phyloP scores from a whole-genome alignment of 2,329 filamentous ascomycete species.

The Sphaerulina populicola region DNA sequence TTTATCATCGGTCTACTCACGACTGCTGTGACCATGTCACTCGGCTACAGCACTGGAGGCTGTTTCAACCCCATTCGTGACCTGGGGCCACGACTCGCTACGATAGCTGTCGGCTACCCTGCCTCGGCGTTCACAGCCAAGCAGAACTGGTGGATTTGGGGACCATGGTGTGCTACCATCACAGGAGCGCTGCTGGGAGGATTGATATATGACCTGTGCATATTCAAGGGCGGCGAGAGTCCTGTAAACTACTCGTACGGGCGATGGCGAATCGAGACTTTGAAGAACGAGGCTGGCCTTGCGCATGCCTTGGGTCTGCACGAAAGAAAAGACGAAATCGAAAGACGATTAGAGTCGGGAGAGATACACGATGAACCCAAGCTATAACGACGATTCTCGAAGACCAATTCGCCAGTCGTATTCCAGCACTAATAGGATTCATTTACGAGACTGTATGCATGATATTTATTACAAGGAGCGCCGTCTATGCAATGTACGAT shows the following conservation, averaged over 20 bases:
- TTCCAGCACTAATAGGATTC: not conserved
- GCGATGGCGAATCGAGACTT: conserved; percentile 21
- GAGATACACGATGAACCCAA: conserved; percentile 11
- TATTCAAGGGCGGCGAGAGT: conserved; percentile 45
- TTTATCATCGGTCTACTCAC: conserved; percentile 43
- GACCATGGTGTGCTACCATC: conserved; percentile 37
- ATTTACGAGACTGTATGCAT: not conserved
- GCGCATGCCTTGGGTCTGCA: conserved; percentile 15
- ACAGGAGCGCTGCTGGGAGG: conserved; percentile 39
- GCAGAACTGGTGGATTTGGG: conserved; percentile 43
- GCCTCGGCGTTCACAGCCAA: conserved; percentile 28
- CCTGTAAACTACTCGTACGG: conserved; percentile 44
- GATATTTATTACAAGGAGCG: too few species aligned
- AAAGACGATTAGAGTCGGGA: conserved; percentile 16
- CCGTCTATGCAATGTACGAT: conserved; percentile 16
- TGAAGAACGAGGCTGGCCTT: conserved; percentile 20
- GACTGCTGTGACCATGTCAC: conserved; percentile 34
- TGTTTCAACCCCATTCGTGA: conserved; percentile 46
- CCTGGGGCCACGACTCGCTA: conserved; percentile 44
- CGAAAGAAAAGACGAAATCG: conserved; percentile 14
- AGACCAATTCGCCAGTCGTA: not conserved
- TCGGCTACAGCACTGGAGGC: conserved; percentile 43
- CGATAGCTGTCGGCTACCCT: conserved; percentile 41
- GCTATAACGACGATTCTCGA: not conserved
- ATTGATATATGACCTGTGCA: conserved; percentile 44